These are phyloP conservation scores for Saccharomyces eubayanus DNA, from an alignment of 805 yeast genomes.

Conservation along the genomic window DNA sequence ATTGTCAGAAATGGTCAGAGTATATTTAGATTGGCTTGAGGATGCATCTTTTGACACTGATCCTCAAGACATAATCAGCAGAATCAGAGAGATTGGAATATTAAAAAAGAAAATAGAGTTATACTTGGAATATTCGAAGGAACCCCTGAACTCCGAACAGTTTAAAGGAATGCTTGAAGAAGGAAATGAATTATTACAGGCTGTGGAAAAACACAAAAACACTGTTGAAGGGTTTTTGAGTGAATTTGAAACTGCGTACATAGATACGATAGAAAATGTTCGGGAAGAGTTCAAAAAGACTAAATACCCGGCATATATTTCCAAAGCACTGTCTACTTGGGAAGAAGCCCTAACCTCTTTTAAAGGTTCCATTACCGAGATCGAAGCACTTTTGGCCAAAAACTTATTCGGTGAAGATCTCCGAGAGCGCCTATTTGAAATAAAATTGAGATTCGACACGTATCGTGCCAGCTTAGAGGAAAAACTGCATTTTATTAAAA, in stretches of 20 bases:
- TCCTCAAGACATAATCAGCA: constrained; percentile 33
- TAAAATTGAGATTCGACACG: constrained; percentile 23
- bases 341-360: constrained; percentile 9
- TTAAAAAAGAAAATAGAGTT: constrained; percentile 31
- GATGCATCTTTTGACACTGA: constrained; percentile 50
- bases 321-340: constrained; percentile 7
- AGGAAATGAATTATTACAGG: constrained; percentile 35
- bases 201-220: constrained; percentile 38
- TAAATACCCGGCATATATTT: constrained; percentile 23
- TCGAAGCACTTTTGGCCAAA: constrained; percentile 22
- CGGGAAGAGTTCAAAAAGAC: constrained; percentile 43
- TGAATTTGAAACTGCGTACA: constrained; percentile 37
- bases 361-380: constrained; percentile 8
- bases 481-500: constrained; percentile 11
- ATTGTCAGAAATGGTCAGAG: constrained; percentile 35
- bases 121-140: constrained; percentile 35
- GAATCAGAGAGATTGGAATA: constrained; percentile 18
- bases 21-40: constrained; percentile 70
- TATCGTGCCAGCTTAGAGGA: constrained; percentile 11
- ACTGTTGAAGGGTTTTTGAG: constrained; percentile 40
- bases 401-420: constrained; percentile 11
- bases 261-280: constrained; percentile 40
- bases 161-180: constrained; percentile 38
- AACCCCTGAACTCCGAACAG: constrained; percentile 41
- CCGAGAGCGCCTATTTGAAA: constrained; percentile 29